Evolutionary conservation across 78 protist species (phyloP), one percentile per base, ranked within the genome.

Genomic region (Dictyostelium firmibasis): DNA sequence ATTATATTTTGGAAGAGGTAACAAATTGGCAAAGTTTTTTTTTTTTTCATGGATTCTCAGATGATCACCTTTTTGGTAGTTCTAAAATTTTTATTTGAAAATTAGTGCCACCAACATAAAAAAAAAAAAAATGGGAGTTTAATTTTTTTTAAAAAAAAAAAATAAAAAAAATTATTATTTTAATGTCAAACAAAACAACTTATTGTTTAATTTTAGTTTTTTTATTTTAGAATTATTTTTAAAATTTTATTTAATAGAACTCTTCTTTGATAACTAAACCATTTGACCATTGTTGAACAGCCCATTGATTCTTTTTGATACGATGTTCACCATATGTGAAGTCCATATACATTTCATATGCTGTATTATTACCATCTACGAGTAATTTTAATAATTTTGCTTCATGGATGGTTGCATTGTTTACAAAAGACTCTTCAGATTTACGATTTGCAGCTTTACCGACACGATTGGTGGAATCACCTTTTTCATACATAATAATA

Each of bases 391-490:
- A 31, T 31, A 86, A 47, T 85, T 85, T 85, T 43, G 64, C 83
- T 74, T 69, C 70, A 20, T 85, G 91, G 23, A 85, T 85, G 3
- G 78, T 69, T 4, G 91, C 83, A 85, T 85, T 85, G 2, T 43
- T 41, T 0, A 74, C 83, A 16, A 85, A 85, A 23, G 41, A 5
- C 74, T 85, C 77, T 50, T 85, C 83, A 74, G 91, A 44, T 44
- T 69, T 69, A 64, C 91, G 72, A 43, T 84, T 84, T 0, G 60
- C 81, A 83, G 4, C 77, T 64, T 84, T 74, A 25, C 92, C 92
- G n/a, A 86, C 78, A 50, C 92, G 62, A 38, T 86, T 86, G 75
- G 92, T 86, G 1, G 85, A 76, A 36, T 86, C 84, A 33, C 92
- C 92, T 38, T 86, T 86, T 60, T 86, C 92, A 76, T n/a, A 86